These are phyloP conservation scores for Stemphylium lycopersici DNA, from an alignment of 2,329 filamentous ascomycete genomes.

Conservation along the genomic window DNA sequence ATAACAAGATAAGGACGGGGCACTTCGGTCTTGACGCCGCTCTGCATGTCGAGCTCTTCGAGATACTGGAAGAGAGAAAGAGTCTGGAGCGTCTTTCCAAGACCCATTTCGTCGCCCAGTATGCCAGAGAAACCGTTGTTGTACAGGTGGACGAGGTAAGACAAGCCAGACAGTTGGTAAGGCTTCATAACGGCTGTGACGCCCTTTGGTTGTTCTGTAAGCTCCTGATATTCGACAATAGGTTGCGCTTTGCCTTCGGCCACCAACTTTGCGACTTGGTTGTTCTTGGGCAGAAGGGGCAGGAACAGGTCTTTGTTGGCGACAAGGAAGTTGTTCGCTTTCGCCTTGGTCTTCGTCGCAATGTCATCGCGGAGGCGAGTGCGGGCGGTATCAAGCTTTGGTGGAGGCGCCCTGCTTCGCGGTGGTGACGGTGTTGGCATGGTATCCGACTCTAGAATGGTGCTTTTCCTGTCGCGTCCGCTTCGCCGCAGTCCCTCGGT, in stretches of 20 bases:
- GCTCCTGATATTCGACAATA: conserved; percentile 49
- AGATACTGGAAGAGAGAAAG: conserved; percentile 96
- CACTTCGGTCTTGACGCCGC: conserved; percentile 58
- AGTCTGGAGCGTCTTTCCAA: conserved; percentile 98
- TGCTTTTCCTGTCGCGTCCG: conserved; percentile 30
- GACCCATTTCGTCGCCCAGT: conserved; percentile 97
- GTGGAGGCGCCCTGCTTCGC: conserved; percentile 17
- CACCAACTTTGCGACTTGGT: conserved; percentile 51
- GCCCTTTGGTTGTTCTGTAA: conserved; percentile 53
- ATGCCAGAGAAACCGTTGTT: conserved; percentile 99
- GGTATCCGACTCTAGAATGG: conserved; percentile 43
- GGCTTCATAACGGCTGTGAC: conserved; percentile 75
- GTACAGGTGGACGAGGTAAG: conserved; percentile 98
- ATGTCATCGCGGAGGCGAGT: conserved; percentile 51
- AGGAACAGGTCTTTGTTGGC: conserved; percentile 54
- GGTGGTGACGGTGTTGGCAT: conserved; percentile 16
- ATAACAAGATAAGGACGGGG: conserved; percentile 93
- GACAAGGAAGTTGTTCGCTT: conserved; percentile 54
- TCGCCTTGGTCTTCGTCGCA: conserved; percentile 50
- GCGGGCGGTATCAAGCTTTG: conserved; percentile 49
- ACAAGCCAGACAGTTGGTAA: conserved; percentile 95
- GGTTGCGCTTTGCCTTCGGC: conserved; percentile 24
- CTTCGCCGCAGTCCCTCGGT: conserved; percentile 28
- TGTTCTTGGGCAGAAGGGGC: conserved; percentile 54
- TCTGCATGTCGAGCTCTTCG: conserved; percentile 80